A percentile compares a stretch with the other conserved stretches of the same genome.
These are phyloP conservation scores for Salvia rosmarinus DNA, from an alignment of 257 asterid genomes.

Conservation along the genomic window DNA sequence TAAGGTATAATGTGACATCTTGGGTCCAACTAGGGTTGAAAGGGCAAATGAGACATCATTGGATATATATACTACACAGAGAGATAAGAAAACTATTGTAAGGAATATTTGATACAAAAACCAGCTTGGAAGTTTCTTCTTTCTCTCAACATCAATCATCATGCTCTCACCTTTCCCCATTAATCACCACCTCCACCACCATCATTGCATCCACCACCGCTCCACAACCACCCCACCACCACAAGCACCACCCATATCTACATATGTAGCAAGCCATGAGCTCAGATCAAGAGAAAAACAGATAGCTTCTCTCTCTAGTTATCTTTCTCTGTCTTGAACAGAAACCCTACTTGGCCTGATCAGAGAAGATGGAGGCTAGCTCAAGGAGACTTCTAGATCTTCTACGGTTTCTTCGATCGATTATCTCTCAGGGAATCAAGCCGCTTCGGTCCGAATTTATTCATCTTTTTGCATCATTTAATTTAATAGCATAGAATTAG, in stretches of 20 bases:
- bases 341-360: slow-evolving; percentile 35
- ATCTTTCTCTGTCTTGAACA: slow-evolving; percentile 12
- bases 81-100: slow-evolving; percentile 5
- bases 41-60: slow-evolving; percentile 16
- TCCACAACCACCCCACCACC: slow-evolving; percentile 31
- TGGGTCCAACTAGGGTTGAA: slow-evolving; percentile 42
- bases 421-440: slow-evolving; percentile 49
- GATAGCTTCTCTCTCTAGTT: neutral
- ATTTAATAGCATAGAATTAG: neutral
- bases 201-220: slow-evolving; percentile 27
- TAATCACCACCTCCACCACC: slow-evolving; percentile 42
- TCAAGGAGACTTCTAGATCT: slow-evolving; percentile 18
- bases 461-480: neutral
- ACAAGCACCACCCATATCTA: slow-evolving; percentile 18
- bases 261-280: neutral
- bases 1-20: slow-evolving; percentile 8
- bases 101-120: slow-evolving; percentile 34
- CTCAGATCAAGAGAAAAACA: slow-evolving; percentile 33
- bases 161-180: slow-evolving; percentile 44
- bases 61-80: slow-evolving; percentile 17
- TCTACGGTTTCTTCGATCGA: slow-evolving; percentile 6
- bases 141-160: slow-evolving; percentile 45
- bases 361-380: slow-evolving; percentile 25
- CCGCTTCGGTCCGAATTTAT: slow-evolving; percentile 49
- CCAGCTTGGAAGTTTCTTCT: slow-evolving; percentile 38